Evolutionary conservation across 139 green algal species (phyloP), one percentile per base, ranked within the genome.

Genomic region (Micromonas commoda): DNA sequence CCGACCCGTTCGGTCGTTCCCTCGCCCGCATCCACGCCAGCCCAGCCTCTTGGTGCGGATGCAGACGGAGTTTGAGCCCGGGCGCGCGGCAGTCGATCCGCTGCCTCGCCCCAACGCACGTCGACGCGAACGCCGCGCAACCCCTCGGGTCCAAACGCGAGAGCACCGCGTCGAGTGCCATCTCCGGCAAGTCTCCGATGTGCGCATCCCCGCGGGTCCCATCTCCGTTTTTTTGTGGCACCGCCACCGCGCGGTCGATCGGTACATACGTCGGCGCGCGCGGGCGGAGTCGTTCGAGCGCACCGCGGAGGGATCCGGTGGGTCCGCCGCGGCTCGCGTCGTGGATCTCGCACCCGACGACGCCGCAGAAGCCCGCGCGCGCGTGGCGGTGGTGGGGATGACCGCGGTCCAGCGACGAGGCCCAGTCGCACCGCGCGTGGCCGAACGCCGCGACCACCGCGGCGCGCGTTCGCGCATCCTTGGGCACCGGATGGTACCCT

Each of bases 21-120:
- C n/a, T 19, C 16, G 63, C 76, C 57, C 87, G 77, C 90, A 94
- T 94, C 88, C 88, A 94, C 35, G 76, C 69, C 67, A 93, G 60
- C 1, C 87, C 90, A 0, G 80, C 81, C 3, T 86, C 67, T 85
- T 92, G 86, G 64, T 93, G 89, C 0, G 84, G 86, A 61, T 85
- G 91, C 13, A 93, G 85, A 21, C 68, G 65, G 13, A 92, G 84
- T 35, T 82, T 60, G 38, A 93, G 73, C 9, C 82, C 87, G 3
- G 90, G 88, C 3, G 84, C 79, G 1, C 82, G 78, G 23, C 89
- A 85, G 9, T 26, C 52, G 2, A 80, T 68, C 0, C 83, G 26
- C 2, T 38, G 37, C 1, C 75, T 80, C 29, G 90, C 73, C 32
- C 80, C 52, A 5, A 70, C 67, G 82, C 85, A 91, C 2, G 79